phyloP scores from a whole-genome alignment of 169 alveolate genomes.

The Amoebophrya sp. region DNA sequence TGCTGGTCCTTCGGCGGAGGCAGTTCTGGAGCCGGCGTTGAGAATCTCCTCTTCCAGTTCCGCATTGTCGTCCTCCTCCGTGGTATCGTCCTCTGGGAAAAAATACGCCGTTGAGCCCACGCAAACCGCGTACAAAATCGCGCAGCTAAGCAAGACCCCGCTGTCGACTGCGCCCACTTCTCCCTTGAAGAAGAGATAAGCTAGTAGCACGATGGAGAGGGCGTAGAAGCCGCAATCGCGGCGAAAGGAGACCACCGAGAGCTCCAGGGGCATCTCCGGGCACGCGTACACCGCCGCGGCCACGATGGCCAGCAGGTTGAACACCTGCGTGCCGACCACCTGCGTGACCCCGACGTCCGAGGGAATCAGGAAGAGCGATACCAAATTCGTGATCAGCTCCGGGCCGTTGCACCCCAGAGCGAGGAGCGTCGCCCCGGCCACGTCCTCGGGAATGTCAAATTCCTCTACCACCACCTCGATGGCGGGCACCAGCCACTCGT shows the following conservation, averaged over 20 bases:
- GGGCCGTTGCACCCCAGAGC: conserved; percentile 3
- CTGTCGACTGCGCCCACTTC: neutral
- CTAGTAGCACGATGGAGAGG: neutral
- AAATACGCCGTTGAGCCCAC: neutral
- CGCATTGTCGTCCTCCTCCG: neutral
- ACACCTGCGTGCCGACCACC: conserved; percentile 10
- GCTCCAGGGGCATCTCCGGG: conserved; percentile 13
- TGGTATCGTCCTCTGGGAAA: neutral
- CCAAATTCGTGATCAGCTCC: neutral
- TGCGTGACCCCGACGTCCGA: neutral
- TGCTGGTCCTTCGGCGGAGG: too few species aligned
- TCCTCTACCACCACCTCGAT: conserved; percentile 11
- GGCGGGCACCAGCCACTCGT: neutral
- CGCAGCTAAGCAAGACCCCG: neutral
- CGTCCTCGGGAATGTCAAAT: neutral
- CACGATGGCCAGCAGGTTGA: neutral
- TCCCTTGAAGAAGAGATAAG: neutral
- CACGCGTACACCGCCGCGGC: neutral
- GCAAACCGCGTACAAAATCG: neutral
- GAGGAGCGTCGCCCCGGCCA: neutral
- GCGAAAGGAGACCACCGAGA: neutral
- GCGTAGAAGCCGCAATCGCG: neutral
- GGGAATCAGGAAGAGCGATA: neutral
- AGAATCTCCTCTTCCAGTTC: neutral
- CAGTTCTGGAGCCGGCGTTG: neutral